A percentile compares a stretch with the other conserved stretches of the same genome.
These are phyloP conservation scores for Kokia cookei DNA, from an alignment of 441 rosid genomes.

Conservation along the genomic window DNA sequence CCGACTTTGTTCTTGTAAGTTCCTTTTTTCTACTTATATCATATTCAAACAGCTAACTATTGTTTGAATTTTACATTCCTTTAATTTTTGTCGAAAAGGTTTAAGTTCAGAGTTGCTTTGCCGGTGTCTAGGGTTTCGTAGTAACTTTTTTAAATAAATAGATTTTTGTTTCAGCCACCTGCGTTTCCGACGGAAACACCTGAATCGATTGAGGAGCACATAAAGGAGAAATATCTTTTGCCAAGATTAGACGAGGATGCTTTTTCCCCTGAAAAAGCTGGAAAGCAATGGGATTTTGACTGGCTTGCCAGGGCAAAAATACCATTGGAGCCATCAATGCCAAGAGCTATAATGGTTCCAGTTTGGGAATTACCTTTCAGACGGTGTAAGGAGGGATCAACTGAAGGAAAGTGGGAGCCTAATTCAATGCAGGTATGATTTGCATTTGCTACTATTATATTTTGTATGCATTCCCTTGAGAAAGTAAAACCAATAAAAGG, in stretches of 20 bases:
- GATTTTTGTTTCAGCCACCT: constrained; percentile 68
- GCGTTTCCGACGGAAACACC: constrained; percentile 79
- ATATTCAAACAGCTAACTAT: background rate
- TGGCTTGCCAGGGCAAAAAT: constrained; percentile 85
- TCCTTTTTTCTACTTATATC: background rate
- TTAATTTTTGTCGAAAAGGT: background rate
- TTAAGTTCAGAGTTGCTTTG: background rate
- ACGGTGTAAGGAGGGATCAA: constrained; percentile 33
- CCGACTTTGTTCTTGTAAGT: constrained; percentile 80
- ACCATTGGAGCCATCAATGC: constrained; percentile 69
- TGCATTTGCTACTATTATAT: background rate
- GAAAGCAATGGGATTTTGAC: constrained; percentile 92
- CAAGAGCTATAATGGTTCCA: constrained; percentile 69
- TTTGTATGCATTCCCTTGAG: background rate
- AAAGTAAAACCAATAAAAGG: no score
- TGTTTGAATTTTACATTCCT: background rate
- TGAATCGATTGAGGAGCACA: constrained; percentile 71
- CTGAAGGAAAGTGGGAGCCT: constrained; percentile 62
- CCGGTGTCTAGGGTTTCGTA: constrained; percentile 10
- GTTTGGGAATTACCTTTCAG: constrained; percentile 89
- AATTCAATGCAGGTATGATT: constrained; percentile 63
- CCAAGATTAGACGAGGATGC: constrained; percentile 71
- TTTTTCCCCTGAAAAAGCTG: constrained; percentile 68
- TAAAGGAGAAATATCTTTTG: constrained; percentile 77
- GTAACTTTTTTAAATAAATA: background rate